Conservation (phyloP, 345 rosid genomes). For the Gynandropsis gynandra region DNA sequence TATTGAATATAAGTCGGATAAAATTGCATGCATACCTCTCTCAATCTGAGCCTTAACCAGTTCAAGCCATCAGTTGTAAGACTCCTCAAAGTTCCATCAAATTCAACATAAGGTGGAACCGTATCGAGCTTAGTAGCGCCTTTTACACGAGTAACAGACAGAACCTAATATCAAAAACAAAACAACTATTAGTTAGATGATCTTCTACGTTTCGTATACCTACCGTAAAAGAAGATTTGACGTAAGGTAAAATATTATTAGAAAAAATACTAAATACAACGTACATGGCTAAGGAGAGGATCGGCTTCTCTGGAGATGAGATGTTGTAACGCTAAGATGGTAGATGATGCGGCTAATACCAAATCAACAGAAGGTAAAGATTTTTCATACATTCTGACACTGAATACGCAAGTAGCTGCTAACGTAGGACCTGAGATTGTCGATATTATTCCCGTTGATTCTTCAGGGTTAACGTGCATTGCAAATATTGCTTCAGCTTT, state of each 20-base stretch:
- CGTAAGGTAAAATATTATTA: no score
- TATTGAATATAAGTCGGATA: no score
- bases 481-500: conserved; percentile 86
- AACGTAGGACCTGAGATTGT: conserved; percentile 50
- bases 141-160: conserved; percentile 63
- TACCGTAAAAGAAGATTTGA: no score
- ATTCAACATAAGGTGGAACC: conserved; percentile 57
- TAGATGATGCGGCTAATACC: conserved; percentile 55
- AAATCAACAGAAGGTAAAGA: conserved; percentile 72
- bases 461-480: conserved; percentile 41
- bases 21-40: conserved; percentile 64
- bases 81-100: conserved; percentile 87
- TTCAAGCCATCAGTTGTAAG: conserved; percentile 66
- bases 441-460: conserved; percentile 51
- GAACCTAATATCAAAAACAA: conserved; percentile 49
- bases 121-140: conserved; percentile 44
- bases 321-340: conserved; percentile 72
- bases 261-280: conserved; percentile 13
- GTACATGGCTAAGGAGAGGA: conserved; percentile 60
- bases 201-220: no score
- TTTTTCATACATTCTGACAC: conserved; percentile 49
- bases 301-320: conserved; percentile 72
- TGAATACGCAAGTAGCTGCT: conserved; percentile 50
- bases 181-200: no score
- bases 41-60: conserved; percentile 51